Evolutionary conservation across 2,329 filamentous ascomycete species (phyloP).

Genomic region (Epichloe sp.): DNA sequence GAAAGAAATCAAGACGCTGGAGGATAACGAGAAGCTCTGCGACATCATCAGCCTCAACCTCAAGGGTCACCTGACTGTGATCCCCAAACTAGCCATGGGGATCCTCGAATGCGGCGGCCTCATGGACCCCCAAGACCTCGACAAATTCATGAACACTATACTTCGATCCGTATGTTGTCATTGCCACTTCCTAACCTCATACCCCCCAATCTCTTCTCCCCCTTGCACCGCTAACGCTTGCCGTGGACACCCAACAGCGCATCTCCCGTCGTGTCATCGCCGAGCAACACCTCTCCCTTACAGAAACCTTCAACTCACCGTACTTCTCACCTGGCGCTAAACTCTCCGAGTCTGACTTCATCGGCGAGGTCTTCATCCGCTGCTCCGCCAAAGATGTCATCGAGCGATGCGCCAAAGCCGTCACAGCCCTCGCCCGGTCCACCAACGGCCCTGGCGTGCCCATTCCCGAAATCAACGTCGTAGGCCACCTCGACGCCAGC

Average conservation of each 20-base stretch:
- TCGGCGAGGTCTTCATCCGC: slow-evolving; percentile 88
- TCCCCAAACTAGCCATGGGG: slow-evolving; percentile 87
- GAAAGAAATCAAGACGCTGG: slow-evolving; percentile 67
- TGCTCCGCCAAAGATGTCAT: slow-evolving; percentile 87
- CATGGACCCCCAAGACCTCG: slow-evolving; percentile 68
- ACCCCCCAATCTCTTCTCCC: background rate
- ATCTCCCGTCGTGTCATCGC: slow-evolving; percentile 95
- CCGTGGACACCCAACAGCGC: slow-evolving; percentile 36
- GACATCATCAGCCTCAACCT: slow-evolving; percentile 66
- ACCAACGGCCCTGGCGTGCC: slow-evolving; percentile 59
- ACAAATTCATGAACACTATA: slow-evolving; percentile 91
- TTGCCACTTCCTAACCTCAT: background rate
- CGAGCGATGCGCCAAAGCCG: slow-evolving; percentile 64
- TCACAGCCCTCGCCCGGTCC: slow-evolving; percentile 58
- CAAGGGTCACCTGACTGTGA: slow-evolving; percentile 80
- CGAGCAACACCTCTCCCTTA: slow-evolving; percentile 89
- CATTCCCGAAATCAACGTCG: slow-evolving; percentile 70
- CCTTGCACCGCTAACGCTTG: background rate
- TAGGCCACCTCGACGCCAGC: slow-evolving; percentile 75
- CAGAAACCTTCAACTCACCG: slow-evolving; percentile 82
- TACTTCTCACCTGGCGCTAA: slow-evolving; percentile 79
- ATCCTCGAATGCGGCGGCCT: slow-evolving; percentile 80
- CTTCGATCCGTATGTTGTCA: slow-evolving; percentile 62
- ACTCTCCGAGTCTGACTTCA: slow-evolving; percentile 64
- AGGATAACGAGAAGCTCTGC: slow-evolving; percentile 85